A percentile compares a stretch with the other conserved stretches of the same genome.
Conservation (phyloP, 345 rosid genomes). For the Boechera divaricarpa region DNA sequence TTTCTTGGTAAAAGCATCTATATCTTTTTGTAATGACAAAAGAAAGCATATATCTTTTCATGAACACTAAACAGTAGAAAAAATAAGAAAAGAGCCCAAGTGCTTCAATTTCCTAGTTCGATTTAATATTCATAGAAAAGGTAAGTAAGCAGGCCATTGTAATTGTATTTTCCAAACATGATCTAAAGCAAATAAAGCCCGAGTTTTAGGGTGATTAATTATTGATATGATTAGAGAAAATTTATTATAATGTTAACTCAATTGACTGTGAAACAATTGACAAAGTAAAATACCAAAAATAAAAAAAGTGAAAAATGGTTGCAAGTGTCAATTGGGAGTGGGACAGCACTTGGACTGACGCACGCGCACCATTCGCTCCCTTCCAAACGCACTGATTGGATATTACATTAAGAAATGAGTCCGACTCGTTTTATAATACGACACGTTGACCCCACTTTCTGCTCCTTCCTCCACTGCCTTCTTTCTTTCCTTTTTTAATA, state of each 20-base stretch:
- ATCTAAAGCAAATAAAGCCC: background rate
- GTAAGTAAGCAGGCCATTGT: background rate
- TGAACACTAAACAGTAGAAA: background rate
- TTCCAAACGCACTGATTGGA: constrained; percentile 44
- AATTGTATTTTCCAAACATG: background rate
- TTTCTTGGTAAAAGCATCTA: constrained; percentile 26
- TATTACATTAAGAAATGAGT: constrained; percentile 29
- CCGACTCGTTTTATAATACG: background rate
- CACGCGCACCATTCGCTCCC: constrained; percentile 46
- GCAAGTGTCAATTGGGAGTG: constrained; percentile 32
- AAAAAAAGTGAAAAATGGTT: background rate
- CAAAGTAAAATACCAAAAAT: background rate
- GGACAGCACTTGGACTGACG: constrained; percentile 39
- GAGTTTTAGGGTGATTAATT: background rate
- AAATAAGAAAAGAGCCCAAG: background rate
- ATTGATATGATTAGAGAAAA: background rate
- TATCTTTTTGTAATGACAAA: background rate
- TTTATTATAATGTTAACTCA: background rate
- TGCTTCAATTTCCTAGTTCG: background rate
- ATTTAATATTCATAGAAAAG: background rate
- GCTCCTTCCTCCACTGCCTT: constrained; percentile 19
- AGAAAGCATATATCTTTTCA: background rate
- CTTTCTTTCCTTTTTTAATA: background rate
- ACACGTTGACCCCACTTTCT: constrained; percentile 50
- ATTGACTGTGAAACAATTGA: constrained; percentile 16